These are phyloP conservation scores for Coemansia sp. DNA, from an alignment of 192 early-diverging fungal genomes.

Conservation along the genomic window DNA sequence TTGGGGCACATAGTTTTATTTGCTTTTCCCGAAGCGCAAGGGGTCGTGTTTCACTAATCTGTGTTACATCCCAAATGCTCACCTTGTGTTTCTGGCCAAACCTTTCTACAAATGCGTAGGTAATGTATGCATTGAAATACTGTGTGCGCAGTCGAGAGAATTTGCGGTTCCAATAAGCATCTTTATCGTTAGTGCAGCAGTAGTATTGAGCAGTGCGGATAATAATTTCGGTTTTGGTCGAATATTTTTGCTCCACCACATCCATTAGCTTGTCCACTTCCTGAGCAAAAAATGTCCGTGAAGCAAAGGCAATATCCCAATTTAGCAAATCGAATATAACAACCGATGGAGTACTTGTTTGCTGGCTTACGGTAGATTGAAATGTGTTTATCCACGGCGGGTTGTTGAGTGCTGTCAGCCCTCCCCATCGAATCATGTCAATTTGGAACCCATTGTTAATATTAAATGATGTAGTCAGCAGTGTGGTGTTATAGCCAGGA, in stretches of 20 bases:
- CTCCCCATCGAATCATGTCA: constrained; percentile 52
- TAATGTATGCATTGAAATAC: constrained; percentile 26
- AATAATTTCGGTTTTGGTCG: constrained; percentile 25
- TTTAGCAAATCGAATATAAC: constrained; percentile 49
- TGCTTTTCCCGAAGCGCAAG: constrained; percentile 23
- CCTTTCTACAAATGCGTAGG: constrained; percentile 8
- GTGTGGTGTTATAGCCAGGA: neutral
- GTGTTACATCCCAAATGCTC: constrained; percentile 46
- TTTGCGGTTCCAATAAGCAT: constrained; percentile 28
- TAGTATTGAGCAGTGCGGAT: constrained; percentile 55
- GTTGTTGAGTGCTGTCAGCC: constrained; percentile 44
- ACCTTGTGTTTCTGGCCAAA: constrained; percentile 4
- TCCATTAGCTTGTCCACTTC: constrained; percentile 23
- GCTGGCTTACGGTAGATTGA: neutral
- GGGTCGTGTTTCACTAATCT: constrained; percentile 28
- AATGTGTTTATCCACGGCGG: constrained; percentile 40
- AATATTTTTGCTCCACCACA: constrained; percentile 25
- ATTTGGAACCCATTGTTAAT: constrained; percentile 9
- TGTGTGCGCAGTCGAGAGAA: constrained; percentile 27
- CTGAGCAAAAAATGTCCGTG: constrained; percentile 18
- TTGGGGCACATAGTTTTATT: constrained; percentile 35
- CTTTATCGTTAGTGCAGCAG: constrained; percentile 52
- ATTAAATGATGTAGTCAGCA: neutral
- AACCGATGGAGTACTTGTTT: constrained; percentile 9
- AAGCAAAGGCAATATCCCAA: constrained; percentile 52